Evolutionary conservation across 495 filamentous ascomycete species (phyloP), one percentile per base, ranked within the genome.

Genomic region (Lasiosphaeria hispida): DNA sequence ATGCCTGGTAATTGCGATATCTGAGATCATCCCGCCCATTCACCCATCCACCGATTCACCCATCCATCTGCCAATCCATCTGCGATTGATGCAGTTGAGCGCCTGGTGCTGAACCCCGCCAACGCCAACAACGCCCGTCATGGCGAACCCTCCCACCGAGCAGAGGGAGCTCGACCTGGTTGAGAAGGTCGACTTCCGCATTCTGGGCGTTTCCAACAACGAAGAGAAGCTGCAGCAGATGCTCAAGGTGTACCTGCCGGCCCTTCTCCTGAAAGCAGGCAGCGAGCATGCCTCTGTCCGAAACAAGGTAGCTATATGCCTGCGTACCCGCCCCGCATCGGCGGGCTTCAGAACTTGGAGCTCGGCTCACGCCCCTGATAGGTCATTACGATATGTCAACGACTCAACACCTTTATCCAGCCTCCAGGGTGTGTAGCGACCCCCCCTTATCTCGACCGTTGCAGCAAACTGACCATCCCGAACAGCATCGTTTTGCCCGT

Each of bases 181-280:
- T 59, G 89, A 89, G 63, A 96, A 95, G 66, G 89, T 97, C 48
- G 91, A 96, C 70, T 87, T 96, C 67, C 83, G 86, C 43, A 91
- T 98, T 56, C 89, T 94, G n/a, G 78, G 90, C 50, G 85, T 89
- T 13, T 73, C 79, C 9, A 86, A 91, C 57, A 83, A 89, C n/a
- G 92, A 95, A 60, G 76, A 80, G 56, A 93, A 91, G 71, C 80
- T 98, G 5, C 84, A 91, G 65, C 69, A 83, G 23, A 77, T 92
- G 6, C 79, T 98, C 23, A 83, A 86, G 58, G 85, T 81, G 10
- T 96, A 92, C 61, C 75, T 97, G n/a, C 72, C 88, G 2, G 86
- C 93, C 0, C 67, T 97, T 36, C 76, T 98, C 17, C 77, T 96
- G 52, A 97, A 96, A 66, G 83, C 95, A 15, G 83, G 79, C 13